Conservation (phyloP, 352 stramenopile species). For the Globisporangium splendens region DNA sequence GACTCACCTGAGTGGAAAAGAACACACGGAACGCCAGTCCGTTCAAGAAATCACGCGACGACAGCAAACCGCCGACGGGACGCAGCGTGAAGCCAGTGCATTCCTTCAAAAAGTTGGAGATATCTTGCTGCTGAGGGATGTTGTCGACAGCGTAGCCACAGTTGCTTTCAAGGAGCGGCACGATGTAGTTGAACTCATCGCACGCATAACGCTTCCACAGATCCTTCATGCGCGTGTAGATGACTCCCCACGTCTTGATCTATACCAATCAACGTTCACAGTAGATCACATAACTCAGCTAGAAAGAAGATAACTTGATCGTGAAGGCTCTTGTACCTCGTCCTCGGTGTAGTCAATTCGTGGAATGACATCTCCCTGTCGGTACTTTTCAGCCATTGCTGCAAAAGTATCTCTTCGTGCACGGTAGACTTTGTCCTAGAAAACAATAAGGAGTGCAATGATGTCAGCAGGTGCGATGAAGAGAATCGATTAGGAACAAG, state of each 20-base stretch:
- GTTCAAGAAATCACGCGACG: slow-evolving; percentile 96
- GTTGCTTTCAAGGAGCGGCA: slow-evolving; percentile 92
- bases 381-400: slow-evolving; percentile 85
- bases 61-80: slow-evolving; percentile 94
- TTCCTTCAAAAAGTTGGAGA: slow-evolving; percentile 93
- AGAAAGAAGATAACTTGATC: neutral
- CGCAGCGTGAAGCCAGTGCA: slow-evolving; percentile 91
- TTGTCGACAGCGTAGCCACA: slow-evolving; percentile 92
- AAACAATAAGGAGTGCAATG: neutral
- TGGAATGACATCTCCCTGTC: slow-evolving; percentile 90
- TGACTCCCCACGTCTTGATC: slow-evolving; percentile 85
- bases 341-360: slow-evolving; percentile 93
- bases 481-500: too few species aligned
- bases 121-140: slow-evolving; percentile 94
- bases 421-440: slow-evolving; percentile 89
- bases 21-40: slow-evolving; percentile 97
- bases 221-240: slow-evolving; percentile 93
- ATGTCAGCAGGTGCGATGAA: neutral
- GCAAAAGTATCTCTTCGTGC: slow-evolving; percentile 86
- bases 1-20: slow-evolving; percentile 91
- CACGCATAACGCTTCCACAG: slow-evolving; percentile 94
- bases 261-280: slow-evolving; percentile 12
- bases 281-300: neutral
- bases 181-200: slow-evolving; percentile 95
- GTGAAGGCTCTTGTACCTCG: slow-evolving; percentile 67